A percentile compares a stretch with the other conserved stretches of the same genome.
These are phyloP conservation scores for Polytrichum commune DNA, from an alignment of 225 moss, liverwort and hornwort genomes.

Conservation along the genomic window DNA sequence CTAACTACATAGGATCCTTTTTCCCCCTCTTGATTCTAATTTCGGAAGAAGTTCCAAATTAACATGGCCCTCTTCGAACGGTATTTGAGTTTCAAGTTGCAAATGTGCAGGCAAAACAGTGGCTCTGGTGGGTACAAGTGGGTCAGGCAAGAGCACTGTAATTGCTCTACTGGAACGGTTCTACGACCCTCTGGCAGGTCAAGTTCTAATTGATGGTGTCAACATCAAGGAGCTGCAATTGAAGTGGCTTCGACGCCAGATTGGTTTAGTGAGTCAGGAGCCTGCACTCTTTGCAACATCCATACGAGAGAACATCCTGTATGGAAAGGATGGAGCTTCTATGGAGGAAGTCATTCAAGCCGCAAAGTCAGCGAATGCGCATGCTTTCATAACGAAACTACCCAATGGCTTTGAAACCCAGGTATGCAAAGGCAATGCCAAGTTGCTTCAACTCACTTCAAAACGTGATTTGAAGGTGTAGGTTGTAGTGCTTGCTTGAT, in stretches of 20 bases:
- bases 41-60: no score
- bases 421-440: constrained; percentile 15
- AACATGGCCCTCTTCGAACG: no score
- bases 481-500: no score
- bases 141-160: constrained; percentile 44
- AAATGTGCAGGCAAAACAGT: constrained; percentile 59
- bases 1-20: no score
- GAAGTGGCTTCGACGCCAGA: constrained; percentile 71
- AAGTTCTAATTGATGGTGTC: constrained; percentile 63
- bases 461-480: no score
- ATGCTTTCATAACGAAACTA: constrained; percentile 51
- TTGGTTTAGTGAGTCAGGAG: constrained; percentile 75
- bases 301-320: constrained; percentile 65
- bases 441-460: neutral
- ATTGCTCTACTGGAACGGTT: constrained; percentile 46
- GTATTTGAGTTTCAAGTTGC: no score
- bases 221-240: constrained; percentile 65
- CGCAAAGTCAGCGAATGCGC: constrained; percentile 73
- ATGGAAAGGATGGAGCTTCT: constrained; percentile 61
- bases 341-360: constrained; percentile 56
- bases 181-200: constrained; percentile 53
- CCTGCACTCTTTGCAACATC: constrained; percentile 67
- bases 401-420: constrained; percentile 75
- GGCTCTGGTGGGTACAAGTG: constrained; percentile 47
- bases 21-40: no score